Evolutionary conservation across 306 rosid species (phyloP).

Genomic region (peach (Prunus persica)): DNA sequence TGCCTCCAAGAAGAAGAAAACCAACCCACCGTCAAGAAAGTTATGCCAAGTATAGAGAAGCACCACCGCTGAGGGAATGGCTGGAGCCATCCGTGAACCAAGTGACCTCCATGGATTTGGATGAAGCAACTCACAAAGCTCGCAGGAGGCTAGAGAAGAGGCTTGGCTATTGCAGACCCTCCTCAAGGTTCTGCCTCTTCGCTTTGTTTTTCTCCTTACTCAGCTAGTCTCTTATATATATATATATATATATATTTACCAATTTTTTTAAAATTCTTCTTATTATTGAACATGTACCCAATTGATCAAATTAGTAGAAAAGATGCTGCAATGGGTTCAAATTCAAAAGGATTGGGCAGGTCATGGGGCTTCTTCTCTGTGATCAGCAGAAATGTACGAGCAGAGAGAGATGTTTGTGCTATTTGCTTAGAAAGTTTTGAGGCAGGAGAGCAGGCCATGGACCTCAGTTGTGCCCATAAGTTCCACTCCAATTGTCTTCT

Average conservation of each 20-base stretch:
- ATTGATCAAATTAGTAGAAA: not conserved
- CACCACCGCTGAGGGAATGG: not conserved
- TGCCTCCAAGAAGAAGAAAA: slow-evolving; percentile 39
- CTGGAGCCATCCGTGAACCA: slow-evolving; percentile 8
- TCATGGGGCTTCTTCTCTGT: slow-evolving; percentile 1
- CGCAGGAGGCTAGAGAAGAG: slow-evolving; percentile 40
- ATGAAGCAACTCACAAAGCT: slow-evolving; percentile 41
- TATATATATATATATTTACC: not conserved
- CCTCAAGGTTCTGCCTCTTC: slow-evolving; percentile 34
- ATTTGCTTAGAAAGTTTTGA: not conserved
- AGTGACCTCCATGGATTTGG: slow-evolving; percentile 28
- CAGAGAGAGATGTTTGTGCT: not conserved
- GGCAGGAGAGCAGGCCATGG: not conserved
- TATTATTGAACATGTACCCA: not conserved
- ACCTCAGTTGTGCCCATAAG: not conserved
- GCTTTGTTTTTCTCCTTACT: not conserved
- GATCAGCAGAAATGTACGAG: not conserved
- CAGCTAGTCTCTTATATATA: not conserved
- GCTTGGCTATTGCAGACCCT: slow-evolving; percentile 36
- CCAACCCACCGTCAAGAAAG: not conserved
- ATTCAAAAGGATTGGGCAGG: not conserved
- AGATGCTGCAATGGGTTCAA: not conserved
- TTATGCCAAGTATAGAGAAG: not conserved
- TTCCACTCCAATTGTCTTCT: not conserved
- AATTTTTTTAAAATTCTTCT: not conserved